These are phyloP conservation scores for Peronospora farinosa DNA, from an alignment of 352 stramenopile genomes.

Conservation along the genomic window DNA sequence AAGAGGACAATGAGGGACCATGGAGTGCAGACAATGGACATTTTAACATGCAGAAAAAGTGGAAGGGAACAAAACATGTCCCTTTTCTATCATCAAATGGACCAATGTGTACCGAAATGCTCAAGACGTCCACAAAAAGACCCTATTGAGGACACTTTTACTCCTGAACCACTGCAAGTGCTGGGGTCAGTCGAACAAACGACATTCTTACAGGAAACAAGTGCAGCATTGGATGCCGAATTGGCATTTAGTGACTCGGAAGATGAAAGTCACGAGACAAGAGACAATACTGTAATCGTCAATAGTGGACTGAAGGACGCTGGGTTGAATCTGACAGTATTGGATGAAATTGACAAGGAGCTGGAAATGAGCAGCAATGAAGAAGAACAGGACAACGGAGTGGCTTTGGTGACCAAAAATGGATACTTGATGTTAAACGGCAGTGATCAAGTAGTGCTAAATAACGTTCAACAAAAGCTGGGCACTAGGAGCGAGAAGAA, in stretches of 20 bases:
- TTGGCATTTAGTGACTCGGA: constrained; percentile 33
- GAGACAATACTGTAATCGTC: background rate
- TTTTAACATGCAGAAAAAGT: constrained; percentile 8
- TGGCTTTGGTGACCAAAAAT: background rate
- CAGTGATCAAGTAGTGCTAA: constrained; percentile 5
- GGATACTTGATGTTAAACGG: background rate
- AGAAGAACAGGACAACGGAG: constrained; percentile 12
- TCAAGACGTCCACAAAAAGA: constrained; percentile 1
- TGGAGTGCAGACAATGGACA: constrained; percentile 21
- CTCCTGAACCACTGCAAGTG: constrained; percentile 7
- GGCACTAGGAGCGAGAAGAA: constrained; percentile 11
- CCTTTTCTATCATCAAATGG: background rate
- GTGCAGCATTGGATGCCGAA: constrained; percentile 33
- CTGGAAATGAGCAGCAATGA: constrained; percentile 23
- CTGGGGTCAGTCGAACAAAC: background rate
- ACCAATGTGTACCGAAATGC: constrained; percentile 17
- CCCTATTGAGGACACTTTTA: background rate
- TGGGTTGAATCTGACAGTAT: constrained; percentile 5
- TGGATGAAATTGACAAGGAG: constrained; percentile 23
- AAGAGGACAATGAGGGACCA: constrained; percentile 4
- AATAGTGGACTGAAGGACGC: background rate
- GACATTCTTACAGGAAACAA: constrained; percentile 16
- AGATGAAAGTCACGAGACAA: constrained; percentile 7
- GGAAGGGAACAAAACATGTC: background rate
- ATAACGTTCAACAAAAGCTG: constrained; percentile 27